Evolutionary conservation across 1,284 basidiomycete genomes (phyloP).

Genomic region (Amanita bisporigera): DNA sequence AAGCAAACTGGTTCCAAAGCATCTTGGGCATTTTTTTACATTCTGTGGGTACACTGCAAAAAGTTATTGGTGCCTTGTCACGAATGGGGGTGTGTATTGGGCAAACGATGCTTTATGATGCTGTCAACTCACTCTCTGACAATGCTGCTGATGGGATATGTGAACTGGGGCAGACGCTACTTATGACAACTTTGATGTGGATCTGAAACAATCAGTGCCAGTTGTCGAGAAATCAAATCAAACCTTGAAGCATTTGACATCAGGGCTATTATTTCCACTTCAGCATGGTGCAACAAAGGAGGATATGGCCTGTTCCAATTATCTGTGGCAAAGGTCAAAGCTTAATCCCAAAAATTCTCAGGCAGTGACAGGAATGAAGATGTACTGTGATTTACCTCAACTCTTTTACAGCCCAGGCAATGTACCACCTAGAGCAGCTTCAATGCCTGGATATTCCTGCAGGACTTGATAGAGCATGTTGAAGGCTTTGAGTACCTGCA

Average conservation of each 20-base stretch:
- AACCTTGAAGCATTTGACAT: constrained; percentile 38
- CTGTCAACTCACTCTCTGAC: constrained; percentile 19
- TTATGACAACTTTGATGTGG: constrained; percentile 48
- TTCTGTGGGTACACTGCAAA: constrained; percentile 29
- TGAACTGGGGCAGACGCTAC: constrained; percentile 20
- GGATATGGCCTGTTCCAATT: background rate
- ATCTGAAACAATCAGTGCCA: constrained; percentile 30
- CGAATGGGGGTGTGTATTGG: constrained; percentile 36
- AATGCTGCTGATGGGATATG: constrained; percentile 16
- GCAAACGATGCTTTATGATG: constrained; percentile 21
- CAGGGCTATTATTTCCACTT: constrained; percentile 31
- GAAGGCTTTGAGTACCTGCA: constrained; percentile 33
- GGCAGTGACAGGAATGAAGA: background rate
- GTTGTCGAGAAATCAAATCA: constrained; percentile 30
- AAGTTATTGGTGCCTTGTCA: constrained; percentile 31
- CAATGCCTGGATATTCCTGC: constrained; percentile 33
- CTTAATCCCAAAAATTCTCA: constrained; percentile 4
- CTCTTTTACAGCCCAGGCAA: background rate
- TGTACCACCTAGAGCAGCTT: constrained; percentile 13
- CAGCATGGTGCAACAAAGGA: constrained; percentile 23
- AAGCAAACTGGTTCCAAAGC: constrained; percentile 35
- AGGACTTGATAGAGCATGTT: constrained; percentile 25
- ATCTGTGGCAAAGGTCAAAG: constrained; percentile 1
- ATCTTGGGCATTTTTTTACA: constrained; percentile 38
- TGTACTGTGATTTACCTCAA: background rate